Percentiles rank a stretch among this genome's conserved stretches.
phyloP scores from a whole-genome alignment of 371 early-diverging fungal species.

The Actinomortierella ambigua region DNA sequence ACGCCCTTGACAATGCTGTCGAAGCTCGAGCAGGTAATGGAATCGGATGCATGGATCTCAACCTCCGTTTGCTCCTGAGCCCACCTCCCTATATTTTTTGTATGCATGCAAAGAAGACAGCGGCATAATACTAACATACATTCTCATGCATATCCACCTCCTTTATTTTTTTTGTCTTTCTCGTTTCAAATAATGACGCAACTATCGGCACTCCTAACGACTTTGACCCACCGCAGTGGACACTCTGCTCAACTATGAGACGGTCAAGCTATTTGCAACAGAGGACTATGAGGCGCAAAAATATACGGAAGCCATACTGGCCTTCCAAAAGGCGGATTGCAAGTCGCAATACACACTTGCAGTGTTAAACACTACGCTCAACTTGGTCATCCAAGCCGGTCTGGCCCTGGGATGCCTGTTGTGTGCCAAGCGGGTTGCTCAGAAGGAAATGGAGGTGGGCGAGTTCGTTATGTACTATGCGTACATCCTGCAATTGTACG shows the following conservation, averaged over 20 bases:
- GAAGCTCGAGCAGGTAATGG: slow-evolving; percentile 61
- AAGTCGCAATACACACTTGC: slow-evolving; percentile 71
- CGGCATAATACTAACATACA: too few species aligned
- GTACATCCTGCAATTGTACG: slow-evolving; percentile 83
- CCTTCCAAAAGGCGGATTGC: slow-evolving; percentile 85
- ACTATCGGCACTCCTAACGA: too few species aligned
- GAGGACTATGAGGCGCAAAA: slow-evolving; percentile 80
- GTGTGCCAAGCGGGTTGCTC: slow-evolving; percentile 78
- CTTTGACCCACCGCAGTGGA: slow-evolving; percentile 63
- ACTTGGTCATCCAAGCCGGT: slow-evolving; percentile 82
- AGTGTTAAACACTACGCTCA: slow-evolving; percentile 85
- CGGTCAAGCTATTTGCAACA: slow-evolving; percentile 89
- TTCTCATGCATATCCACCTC: not conserved
- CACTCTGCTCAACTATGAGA: slow-evolving; percentile 94
- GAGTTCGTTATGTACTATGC: slow-evolving; percentile 89
- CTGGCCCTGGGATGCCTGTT: slow-evolving; percentile 77
- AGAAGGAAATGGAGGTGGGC: slow-evolving; percentile 74
- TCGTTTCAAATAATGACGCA: too few species aligned
- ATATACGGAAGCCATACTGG: slow-evolving; percentile 74
- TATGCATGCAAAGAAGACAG: too few species aligned
- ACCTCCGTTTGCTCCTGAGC: slow-evolving; percentile 13
- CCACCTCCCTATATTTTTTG: too few species aligned
- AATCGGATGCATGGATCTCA: slow-evolving; percentile 28
- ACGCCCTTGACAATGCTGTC: slow-evolving; percentile 76
- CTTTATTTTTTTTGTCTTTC: not conserved